phyloP scores from a whole-genome alignment of 441 rosid genomes.

The Aleurites moluccanus region DNA sequence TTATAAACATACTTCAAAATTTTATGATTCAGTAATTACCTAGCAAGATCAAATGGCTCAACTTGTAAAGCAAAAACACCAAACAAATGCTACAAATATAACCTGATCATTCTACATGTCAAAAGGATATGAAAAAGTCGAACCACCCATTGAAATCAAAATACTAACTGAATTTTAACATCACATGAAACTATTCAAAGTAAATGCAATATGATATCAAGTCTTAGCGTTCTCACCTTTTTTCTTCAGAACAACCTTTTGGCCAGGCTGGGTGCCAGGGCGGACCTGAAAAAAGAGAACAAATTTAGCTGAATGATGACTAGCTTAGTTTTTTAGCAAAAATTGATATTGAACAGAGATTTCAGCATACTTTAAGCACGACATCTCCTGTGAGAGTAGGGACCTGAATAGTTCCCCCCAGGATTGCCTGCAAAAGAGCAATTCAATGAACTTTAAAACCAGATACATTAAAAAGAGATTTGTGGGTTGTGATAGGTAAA shows the following conservation, averaged over 20 bases:
- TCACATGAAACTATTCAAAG: constrained; percentile 7
- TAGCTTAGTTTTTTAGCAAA: not conserved
- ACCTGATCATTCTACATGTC: not conserved
- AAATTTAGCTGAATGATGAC: not conserved
- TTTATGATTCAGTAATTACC: not conserved
- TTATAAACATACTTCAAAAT: not conserved
- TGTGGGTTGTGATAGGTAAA: not conserved
- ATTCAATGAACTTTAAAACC: constrained; percentile 8
- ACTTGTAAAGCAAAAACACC: not conserved
- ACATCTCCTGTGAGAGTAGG: constrained; percentile 98
- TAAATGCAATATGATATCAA: constrained; percentile 1
- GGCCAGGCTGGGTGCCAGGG: constrained; percentile 97
- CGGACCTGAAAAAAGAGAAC: constrained; percentile 61
- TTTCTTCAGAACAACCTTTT: constrained; percentile 94
- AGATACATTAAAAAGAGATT: not conserved
- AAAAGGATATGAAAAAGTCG: not conserved
- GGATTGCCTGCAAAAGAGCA: constrained; percentile 66
- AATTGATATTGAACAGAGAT: constrained; percentile 15
- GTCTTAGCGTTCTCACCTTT: constrained; percentile 56
- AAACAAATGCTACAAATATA: not conserved
- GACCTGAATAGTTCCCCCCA: constrained; percentile 97
- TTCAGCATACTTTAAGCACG: constrained; percentile 70
- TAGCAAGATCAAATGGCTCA: not conserved
- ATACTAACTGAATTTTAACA: not conserved
- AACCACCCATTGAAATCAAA: not conserved